Evolutionary conservation across 129 eudicot genomes (phyloP).

Genomic region (Deinandra increscens): DNA sequence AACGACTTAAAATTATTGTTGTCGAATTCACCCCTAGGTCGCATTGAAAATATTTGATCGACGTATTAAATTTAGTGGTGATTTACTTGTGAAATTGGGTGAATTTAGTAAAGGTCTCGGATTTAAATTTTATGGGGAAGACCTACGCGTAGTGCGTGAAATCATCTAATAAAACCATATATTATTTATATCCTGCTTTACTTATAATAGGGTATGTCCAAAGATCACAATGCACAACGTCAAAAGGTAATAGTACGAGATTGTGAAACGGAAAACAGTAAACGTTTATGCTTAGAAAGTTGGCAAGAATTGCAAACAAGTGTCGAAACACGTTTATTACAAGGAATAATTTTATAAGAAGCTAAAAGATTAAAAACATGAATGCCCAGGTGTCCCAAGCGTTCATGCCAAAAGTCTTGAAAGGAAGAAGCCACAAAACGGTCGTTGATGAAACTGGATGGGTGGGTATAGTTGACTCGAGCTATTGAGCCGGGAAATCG

Average conservation of each 20-base stretch:
- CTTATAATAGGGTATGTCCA: not conserved
- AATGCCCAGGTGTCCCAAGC: too few species aligned
- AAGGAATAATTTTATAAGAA: too few species aligned
- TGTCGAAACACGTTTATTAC: too few species aligned
- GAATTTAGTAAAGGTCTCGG: not conserved
- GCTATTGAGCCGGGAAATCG: too few species aligned
- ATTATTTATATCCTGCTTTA: not conserved
- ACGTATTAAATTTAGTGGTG: not conserved
- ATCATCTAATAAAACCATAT: not conserved
- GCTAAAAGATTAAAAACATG: too few species aligned
- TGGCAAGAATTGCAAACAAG: too few species aligned
- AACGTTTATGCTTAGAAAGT: too few species aligned
- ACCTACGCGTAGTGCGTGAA: not conserved
- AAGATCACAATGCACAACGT: not conserved
- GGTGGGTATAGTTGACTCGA: too few species aligned
- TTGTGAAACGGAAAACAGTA: too few species aligned
- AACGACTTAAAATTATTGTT: not conserved
- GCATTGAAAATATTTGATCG: not conserved
- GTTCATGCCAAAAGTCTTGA: too few species aligned
- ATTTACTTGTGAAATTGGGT: not conserved
- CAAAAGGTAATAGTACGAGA: not conserved
- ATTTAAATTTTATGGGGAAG: not conserved
- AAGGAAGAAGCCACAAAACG: too few species aligned
- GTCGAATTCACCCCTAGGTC: not conserved
- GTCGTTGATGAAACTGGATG: too few species aligned